Evolutionary conservation across 345 rosid genomes (phyloP).

Genomic region (Rhizophora mangle): DNA sequence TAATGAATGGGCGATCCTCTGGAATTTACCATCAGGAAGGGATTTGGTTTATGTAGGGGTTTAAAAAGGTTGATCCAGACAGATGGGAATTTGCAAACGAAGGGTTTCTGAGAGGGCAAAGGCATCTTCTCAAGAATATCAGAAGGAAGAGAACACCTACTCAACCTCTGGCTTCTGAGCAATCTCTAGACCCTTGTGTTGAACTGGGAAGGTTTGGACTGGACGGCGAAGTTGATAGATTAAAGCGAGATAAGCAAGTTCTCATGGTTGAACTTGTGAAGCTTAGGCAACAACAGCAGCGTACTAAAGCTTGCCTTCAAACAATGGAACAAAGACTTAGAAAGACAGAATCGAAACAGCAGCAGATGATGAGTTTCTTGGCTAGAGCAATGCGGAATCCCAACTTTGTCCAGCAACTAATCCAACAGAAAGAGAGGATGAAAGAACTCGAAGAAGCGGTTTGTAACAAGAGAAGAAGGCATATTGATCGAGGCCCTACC

Average conservation of each 20-base stretch:
- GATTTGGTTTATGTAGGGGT: constrained; percentile 60
- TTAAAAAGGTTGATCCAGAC: constrained; percentile 93
- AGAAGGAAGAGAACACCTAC: constrained; percentile 47
- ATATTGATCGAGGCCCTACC: constrained; percentile 39
- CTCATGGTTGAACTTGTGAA: constrained; percentile 61
- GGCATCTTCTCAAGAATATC: constrained; percentile 56
- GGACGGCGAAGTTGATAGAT: constrained; percentile 53
- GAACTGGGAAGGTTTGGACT: constrained; percentile 63
- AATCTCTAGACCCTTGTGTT: constrained; percentile 52
- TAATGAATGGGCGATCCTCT: neutral
- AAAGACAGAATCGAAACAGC: constrained; percentile 59
- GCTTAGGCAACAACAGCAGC: constrained; percentile 62
- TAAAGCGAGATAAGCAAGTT: constrained; percentile 61
- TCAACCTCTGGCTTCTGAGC: constrained; percentile 38
- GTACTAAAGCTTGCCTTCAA: constrained; percentile 45
- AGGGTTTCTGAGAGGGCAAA: constrained; percentile 72
- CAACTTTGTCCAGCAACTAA: constrained; percentile 49
- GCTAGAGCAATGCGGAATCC: constrained; percentile 72
- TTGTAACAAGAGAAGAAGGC: constrained; percentile 51
- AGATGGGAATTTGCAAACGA: constrained; percentile 86
- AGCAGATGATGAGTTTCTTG: constrained; percentile 68
- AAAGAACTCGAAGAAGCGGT: constrained; percentile 56
- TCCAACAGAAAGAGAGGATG: constrained; percentile 45
- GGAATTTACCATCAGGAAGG: constrained; percentile 20
- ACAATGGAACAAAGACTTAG: constrained; percentile 49